phyloP scores from a whole-genome alignment of 495 filamentous ascomycete genomes.

The Amorphotheca resinae region DNA sequence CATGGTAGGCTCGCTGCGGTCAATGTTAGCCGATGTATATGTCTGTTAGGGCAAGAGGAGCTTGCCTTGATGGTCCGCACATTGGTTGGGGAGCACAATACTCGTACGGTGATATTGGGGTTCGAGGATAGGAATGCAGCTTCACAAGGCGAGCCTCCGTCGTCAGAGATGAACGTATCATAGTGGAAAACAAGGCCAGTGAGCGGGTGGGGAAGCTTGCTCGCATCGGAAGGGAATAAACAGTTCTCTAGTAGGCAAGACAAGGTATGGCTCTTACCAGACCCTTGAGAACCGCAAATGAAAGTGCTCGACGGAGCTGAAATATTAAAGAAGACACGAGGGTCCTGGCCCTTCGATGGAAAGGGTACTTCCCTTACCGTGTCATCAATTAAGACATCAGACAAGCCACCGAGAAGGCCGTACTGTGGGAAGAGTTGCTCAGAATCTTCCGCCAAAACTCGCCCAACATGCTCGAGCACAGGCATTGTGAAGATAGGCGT shows the following conservation, averaged over 20 bases:
- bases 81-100: constrained; percentile 55
- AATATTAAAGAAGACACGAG: constrained; percentile 52
- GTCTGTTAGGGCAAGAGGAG: constrained; percentile 17
- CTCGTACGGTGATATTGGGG: constrained; percentile 39
- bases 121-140: constrained; percentile 51
- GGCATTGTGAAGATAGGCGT: constrained; percentile 29
- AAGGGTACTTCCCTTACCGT: too few species aligned
- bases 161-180: constrained; percentile 44
- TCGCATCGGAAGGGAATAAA: constrained; percentile 30
- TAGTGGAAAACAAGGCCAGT: constrained; percentile 60
- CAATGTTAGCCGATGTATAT: neutral
- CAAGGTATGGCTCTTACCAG: constrained; percentile 63
- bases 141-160: constrained; percentile 48
- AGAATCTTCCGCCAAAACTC: neutral
- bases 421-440: constrained; percentile 26
- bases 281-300: constrained; percentile 67
- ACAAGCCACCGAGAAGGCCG: constrained; percentile 28
- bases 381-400: constrained; percentile 5
- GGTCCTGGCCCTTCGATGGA: constrained; percentile 24
- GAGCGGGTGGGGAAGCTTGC: constrained; percentile 32
- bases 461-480: constrained; percentile 22
- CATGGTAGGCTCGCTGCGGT: constrained; percentile 21
- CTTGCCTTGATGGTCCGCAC: constrained; percentile 31
- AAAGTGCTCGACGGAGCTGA: constrained; percentile 56
- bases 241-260: constrained; percentile 59